These are phyloP conservation scores for Candida michaelii DNA, from an alignment of 805 yeast species.

Conservation along the genomic window DNA sequence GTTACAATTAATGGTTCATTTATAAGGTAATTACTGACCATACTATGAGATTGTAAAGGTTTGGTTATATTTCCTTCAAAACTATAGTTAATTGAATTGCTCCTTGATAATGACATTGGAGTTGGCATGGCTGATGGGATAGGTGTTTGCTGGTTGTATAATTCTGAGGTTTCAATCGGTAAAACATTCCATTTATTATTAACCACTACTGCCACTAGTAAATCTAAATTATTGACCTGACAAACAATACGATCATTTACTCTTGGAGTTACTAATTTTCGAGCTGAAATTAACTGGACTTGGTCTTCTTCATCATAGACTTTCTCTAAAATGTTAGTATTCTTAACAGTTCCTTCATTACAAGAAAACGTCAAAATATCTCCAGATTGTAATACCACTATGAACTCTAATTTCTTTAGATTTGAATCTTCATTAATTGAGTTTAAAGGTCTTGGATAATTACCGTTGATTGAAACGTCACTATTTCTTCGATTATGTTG, in stretches of 20 bases:
- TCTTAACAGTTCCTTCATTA: constrained; percentile 41
- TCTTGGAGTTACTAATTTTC: constrained; percentile 64
- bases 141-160: constrained; percentile 35
- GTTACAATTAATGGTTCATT: constrained; percentile 46
- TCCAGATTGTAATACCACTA: constrained; percentile 54
- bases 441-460: constrained; percentile 24
- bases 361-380: constrained; percentile 49
- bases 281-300: constrained; percentile 46
- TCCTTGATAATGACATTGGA: constrained; percentile 13
- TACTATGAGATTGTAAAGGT: not conserved
- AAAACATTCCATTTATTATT: constrained; percentile 66
- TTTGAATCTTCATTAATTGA: constrained; percentile 4
- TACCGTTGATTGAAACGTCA: constrained; percentile 33
- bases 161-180: constrained; percentile 46
- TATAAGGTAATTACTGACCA: constrained; percentile 16
- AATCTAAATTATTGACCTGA: constrained; percentile 46
- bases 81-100: constrained; percentile 12
- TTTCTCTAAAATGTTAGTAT: constrained; percentile 23
- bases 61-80: constrained; percentile 9
- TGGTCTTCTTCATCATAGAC: constrained; percentile 12
- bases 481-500: constrained; percentile 32
- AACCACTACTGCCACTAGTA: constrained; percentile 62
- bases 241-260: constrained; percentile 71
- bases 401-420: constrained; percentile 40
- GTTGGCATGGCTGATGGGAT: constrained; percentile 6